A percentile compares a stretch with the other conserved stretches of the same genome.
Evolutionary conservation across 148 eudicot species (phyloP).

Genomic region (Camellia japonica): DNA sequence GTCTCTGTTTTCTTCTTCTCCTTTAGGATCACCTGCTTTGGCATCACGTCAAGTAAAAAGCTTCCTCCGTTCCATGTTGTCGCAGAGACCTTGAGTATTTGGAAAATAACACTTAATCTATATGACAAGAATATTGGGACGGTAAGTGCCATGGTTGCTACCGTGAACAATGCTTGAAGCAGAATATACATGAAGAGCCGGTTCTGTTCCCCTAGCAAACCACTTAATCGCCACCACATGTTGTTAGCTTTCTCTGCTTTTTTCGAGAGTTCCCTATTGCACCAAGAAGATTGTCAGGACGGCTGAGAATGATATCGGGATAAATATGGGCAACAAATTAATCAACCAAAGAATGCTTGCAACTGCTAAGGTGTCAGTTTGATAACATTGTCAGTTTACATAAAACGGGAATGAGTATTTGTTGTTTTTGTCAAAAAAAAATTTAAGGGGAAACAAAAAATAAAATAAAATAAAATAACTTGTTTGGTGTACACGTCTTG

Average conservation of each 20-base stretch:
- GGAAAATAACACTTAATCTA: constrained; percentile 59
- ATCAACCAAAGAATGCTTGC: too few species aligned
- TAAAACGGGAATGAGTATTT: too few species aligned
- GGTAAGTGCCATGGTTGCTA: constrained; percentile 89
- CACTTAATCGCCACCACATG: constrained; percentile 87
- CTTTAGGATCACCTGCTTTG: constrained; percentile 70
- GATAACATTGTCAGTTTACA: too few species aligned
- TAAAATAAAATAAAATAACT: too few species aligned
- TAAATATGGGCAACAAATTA: too few species aligned
- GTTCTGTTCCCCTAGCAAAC: constrained; percentile 85
- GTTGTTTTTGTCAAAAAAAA: too few species aligned
- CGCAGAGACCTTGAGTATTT: constrained; percentile 81
- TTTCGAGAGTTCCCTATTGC: constrained; percentile 87
- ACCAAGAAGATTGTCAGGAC: neutral
- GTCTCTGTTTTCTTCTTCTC: constrained; percentile 67
- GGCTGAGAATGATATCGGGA: neutral
- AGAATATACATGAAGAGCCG: constrained; percentile 77
- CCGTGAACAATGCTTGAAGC: constrained; percentile 77
- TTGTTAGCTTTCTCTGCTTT: constrained; percentile 95
- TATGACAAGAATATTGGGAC: constrained; percentile 92
- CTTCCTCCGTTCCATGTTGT: constrained; percentile 93
- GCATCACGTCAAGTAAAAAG: constrained; percentile 91
- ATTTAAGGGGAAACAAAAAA: too few species aligned
- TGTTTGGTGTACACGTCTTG: too few species aligned
- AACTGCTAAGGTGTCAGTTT: too few species aligned